Percentiles rank a stretch among this genome's conserved stretches.
Evolutionary conservation across 2,329 filamentous ascomycete genomes (phyloP).

Genomic region (Penicillium sp.): DNA sequence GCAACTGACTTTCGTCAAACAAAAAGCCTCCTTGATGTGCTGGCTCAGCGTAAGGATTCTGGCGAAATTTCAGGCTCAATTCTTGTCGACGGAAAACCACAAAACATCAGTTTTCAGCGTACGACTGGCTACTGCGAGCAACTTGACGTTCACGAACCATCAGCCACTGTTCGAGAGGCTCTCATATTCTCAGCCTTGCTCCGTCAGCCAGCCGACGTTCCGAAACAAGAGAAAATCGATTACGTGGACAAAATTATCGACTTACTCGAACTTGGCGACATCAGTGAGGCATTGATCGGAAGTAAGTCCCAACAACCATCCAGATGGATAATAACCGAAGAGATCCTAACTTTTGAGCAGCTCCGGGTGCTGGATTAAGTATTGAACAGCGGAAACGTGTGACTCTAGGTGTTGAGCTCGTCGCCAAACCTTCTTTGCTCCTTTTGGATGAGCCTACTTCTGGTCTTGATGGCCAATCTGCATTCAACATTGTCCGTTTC

Average conservation of each 20-base stretch:
- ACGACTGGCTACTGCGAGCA: constrained; percentile 49
- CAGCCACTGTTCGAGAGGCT: constrained; percentile 80
- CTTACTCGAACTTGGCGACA: constrained; percentile 81
- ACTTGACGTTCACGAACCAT: constrained; percentile 79
- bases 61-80: not conserved
- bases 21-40: constrained; percentile 1
- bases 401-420: constrained; percentile 90
- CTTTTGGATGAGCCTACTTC: constrained; percentile 94
- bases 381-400: constrained; percentile 68
- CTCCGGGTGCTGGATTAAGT: constrained; percentile 69
- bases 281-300: constrained; percentile 84
- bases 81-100: not conserved
- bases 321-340: too few relatives aligned
- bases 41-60: not conserved
- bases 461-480: constrained; percentile 85
- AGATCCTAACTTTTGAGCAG: too few relatives aligned
- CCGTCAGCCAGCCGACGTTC: constrained; percentile 70
- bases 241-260: constrained; percentile 88
- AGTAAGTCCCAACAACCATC: constrained; percentile 41
- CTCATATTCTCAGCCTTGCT: constrained; percentile 79
- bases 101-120: not conserved
- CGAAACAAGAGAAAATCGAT: constrained; percentile 71
- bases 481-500: constrained; percentile 82
- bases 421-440: constrained; percentile 76
- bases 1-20: too few relatives aligned